These are phyloP conservation scores for Gastrolobium villosum DNA, from an alignment of 306 rosid genomes.

Conservation along the genomic window DNA sequence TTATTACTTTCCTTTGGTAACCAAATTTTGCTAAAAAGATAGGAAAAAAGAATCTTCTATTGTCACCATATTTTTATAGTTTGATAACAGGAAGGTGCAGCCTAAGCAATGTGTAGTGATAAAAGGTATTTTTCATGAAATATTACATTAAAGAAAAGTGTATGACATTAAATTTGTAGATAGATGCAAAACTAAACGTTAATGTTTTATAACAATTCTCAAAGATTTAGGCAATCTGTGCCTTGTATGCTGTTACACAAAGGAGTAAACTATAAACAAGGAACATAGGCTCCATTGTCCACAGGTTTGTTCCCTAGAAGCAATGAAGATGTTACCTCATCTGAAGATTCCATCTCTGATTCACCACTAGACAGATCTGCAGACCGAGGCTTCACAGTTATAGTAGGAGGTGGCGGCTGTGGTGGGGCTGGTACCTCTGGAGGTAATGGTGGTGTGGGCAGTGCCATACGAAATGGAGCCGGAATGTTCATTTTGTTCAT, in stretches of 20 bases:
- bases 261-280: constrained; percentile 5
- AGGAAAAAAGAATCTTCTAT: background rate
- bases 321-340: constrained; percentile 70
- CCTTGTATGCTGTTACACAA: constrained; percentile 8
- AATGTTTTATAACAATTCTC: constrained; percentile 23
- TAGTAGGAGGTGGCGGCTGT: constrained; percentile 61
- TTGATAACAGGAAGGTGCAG: constrained; percentile 22
- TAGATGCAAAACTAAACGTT: constrained; percentile 1
- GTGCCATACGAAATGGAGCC: constrained; percentile 94
- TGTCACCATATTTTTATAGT: constrained; percentile 9
- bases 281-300: constrained; percentile 31
- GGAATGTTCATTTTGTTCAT: constrained; percentile 99
- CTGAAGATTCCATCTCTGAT: constrained; percentile 97
- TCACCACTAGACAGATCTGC: constrained; percentile 77
- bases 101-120: constrained; percentile 14
- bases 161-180: background rate
- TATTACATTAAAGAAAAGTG: constrained; percentile 16
- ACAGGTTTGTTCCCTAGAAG: constrained; percentile 33
- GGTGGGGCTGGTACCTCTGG: constrained; percentile 69
- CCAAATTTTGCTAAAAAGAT: constrained; percentile 2
- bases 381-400: constrained; percentile 52
- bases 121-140: constrained; percentile 11
- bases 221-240: constrained; percentile 28
- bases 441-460: constrained; percentile 97
- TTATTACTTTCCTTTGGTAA: constrained; percentile 24